Evolutionary conservation across 78 protist genomes (phyloP), one percentile per base, ranked within the genome.

Genomic region (Cavenderia fasciculata): DNA sequence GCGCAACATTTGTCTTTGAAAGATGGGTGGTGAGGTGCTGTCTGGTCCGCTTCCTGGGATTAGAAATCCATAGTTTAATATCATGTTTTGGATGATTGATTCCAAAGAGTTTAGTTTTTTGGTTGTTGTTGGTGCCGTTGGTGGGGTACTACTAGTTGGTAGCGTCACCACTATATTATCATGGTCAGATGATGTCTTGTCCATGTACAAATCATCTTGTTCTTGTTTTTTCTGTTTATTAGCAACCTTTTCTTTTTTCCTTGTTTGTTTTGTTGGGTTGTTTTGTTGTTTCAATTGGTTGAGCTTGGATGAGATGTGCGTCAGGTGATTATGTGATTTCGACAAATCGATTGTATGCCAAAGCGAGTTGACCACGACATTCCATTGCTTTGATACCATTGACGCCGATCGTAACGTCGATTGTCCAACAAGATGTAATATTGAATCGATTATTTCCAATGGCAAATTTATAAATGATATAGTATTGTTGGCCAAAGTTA

Each of bases 261-360:
- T 61, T 61, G 69, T 34, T 34, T 4, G 23, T 61, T 10, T 61
- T 34, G 4, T 31, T 10, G 14, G 6, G 4, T 4, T 61, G 54
- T 49, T 18, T 61, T 5, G 69, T 19, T 44, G 33, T 34, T 62
- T 33, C 8, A 46, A 47, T 2, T 4, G 2, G 29, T 82, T 82
- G 0, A 82, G 29, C 54, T 68, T 68, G 1, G 33, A 29, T 12
- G 73, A 23, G 1, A 79, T 25, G 36, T 82, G 90, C 10, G 90
- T 68, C 31, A 69, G 68, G 56, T 82, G 90, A 33, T 59, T 4
- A 44, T 54, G 78, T 52, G 90, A 65, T 68, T 82, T 82, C 4
- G 90, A 82, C 14, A 82, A 34, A 31, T 82, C 90, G 11, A 82
- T 68, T 1, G 90, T 82, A 56, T 82, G 90, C 90, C 90, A 82